Conservation (phyloP, 2,329 filamentous ascomycete species). For the Beauveria caledonica region DNA sequence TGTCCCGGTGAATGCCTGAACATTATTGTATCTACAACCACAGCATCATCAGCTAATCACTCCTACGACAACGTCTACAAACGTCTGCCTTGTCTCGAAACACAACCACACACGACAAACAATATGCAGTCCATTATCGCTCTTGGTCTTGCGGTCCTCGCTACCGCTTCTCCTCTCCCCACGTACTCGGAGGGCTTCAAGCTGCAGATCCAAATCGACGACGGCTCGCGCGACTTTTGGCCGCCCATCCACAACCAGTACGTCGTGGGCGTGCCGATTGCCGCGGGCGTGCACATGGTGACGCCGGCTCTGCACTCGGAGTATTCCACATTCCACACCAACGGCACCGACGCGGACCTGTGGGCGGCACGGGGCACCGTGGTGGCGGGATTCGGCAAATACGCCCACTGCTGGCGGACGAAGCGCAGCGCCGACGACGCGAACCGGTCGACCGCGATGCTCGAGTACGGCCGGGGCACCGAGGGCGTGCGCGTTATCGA, state of each 20-base stretch:
- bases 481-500: background rate
- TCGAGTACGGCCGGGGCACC: slow-evolving; percentile 3
- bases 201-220: background rate
- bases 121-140: background rate
- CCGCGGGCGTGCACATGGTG: background rate
- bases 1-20: background rate
- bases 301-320: background rate
- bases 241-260: background rate
- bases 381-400: background rate
- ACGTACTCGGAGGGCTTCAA: background rate
- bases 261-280: background rate
- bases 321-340: background rate
- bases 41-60: background rate
- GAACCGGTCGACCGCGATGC: background rate
- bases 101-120: background rate
- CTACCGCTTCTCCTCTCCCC: background rate
- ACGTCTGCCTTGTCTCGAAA: background rate
- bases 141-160: background rate
- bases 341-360: slow-evolving; percentile 1
- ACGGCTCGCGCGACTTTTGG: background rate
- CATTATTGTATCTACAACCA: too few relatives aligned
- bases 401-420: background rate
- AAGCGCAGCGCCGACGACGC: background rate
- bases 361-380: background rate
- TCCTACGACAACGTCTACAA: background rate